phyloP scores from a whole-genome alignment of 108 stramenopile species.

The Fistulifera pelliculosa region DNA sequence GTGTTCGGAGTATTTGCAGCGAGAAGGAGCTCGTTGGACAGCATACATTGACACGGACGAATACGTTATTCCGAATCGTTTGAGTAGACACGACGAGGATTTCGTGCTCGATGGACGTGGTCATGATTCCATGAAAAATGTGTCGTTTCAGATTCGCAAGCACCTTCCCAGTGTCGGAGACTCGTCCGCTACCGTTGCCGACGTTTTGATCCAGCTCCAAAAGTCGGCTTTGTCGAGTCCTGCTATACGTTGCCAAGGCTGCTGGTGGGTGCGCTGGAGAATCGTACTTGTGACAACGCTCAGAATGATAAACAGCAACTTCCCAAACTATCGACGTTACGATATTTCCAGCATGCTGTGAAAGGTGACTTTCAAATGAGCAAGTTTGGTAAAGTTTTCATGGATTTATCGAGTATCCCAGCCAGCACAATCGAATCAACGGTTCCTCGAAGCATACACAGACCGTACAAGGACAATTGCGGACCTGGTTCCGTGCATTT shows the following conservation, averaged over 20 bases:
- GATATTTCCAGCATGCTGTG: conserved; percentile 34
- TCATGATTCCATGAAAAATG: background rate
- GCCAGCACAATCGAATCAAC: background rate
- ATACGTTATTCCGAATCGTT: conserved; percentile 30
- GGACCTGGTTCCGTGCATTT: conserved; percentile 7
- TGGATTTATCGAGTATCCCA: conserved; percentile 36
- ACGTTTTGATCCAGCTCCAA: conserved; percentile 8
- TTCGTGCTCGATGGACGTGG: background rate
- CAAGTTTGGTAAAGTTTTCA: conserved; percentile 44
- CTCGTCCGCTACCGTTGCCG: conserved; percentile 10
- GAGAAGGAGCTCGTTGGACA: conserved; percentile 21
- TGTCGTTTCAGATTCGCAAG: background rate
- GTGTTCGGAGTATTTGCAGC: conserved; percentile 20
- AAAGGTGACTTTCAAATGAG: conserved; percentile 32
- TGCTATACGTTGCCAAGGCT: conserved; percentile 24
- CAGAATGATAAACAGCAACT: conserved; percentile 6
- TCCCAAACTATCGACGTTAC: conserved; percentile 21
- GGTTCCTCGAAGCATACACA: conserved; percentile 23
- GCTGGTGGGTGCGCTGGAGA: conserved; percentile 25
- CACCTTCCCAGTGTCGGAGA: background rate
- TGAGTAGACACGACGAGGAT: conserved; percentile 4
- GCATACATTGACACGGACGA: conserved; percentile 36
- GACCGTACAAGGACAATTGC: conserved; percentile 22
- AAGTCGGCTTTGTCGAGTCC: background rate
- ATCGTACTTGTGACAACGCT: conserved; percentile 16